These are phyloP conservation scores for Colletotrichum neosansevieriae DNA, from an alignment of 2,329 filamentous ascomycete genomes.

Conservation along the genomic window DNA sequence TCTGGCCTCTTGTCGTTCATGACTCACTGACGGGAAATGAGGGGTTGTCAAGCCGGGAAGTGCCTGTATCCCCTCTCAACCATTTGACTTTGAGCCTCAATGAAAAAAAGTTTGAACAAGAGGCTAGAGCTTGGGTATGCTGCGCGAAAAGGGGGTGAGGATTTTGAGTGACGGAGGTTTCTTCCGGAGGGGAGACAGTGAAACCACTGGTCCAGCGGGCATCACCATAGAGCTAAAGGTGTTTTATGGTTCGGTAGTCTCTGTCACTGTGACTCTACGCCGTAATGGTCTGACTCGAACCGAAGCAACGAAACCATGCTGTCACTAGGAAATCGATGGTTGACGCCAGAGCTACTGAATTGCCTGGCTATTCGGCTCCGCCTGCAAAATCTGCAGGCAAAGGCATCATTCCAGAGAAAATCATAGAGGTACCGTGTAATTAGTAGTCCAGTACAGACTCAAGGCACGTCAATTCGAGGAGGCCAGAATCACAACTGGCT, in stretches of 20 bases:
- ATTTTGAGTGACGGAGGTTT: constrained; percentile 2
- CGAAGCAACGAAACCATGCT: too few species aligned
- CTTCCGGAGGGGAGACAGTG: not conserved
- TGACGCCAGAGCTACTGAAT: not conserved
- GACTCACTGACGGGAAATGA: constrained; percentile 38
- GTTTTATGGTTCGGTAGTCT: not conserved
- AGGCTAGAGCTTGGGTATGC: not conserved
- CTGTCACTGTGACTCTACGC: constrained; percentile 18
- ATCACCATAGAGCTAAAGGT: not conserved
- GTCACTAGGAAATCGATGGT: not conserved
- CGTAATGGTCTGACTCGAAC: constrained; percentile 9
- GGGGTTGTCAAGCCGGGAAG: constrained; percentile 28
- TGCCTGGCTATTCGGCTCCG: constrained; percentile 13
- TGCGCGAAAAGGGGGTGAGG: not conserved
- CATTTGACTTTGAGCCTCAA: constrained; percentile 28
- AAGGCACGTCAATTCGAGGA: too few species aligned
- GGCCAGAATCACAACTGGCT: too few species aligned
- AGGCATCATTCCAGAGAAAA: too few species aligned
- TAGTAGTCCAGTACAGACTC: too few species aligned
- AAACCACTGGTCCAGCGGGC: not conserved
- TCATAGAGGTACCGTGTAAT: too few species aligned
- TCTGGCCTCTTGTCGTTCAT: constrained; percentile 33
- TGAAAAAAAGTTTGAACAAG: constrained; percentile 29
- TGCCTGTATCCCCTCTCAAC: constrained; percentile 26
- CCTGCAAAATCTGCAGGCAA: too few species aligned